Evolutionary conservation across 1,139 yeast species (phyloP), one percentile per base, ranked within the genome.

Genomic region (Yamadazyma jaroonii): DNA sequence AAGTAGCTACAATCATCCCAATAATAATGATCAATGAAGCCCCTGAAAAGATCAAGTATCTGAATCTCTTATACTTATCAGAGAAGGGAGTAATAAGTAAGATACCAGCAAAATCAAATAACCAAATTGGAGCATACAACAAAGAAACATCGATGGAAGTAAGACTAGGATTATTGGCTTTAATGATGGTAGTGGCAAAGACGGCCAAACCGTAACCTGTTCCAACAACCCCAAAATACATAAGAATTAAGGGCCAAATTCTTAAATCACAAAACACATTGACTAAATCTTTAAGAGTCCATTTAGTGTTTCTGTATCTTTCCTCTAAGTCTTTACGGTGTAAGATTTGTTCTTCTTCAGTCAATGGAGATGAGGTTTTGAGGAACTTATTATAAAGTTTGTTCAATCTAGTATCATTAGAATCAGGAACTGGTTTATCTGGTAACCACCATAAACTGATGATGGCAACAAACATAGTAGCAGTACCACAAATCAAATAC

Each of bases 151-250:
- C 67, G 47, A 87, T 84, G 2, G 89, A 80, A 2, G 81, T 62
- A 49, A 86, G 70, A 9, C 54, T 49, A 2, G 92, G 83, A 56
- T 84, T 79, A 48, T 81, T 79, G 8, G 75, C 75, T 36, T 73
- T 62, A 49, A 87, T 82, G 47, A 87, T 81, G n/a, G 94, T 81
- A 4, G 95, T 81, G 2, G 92, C 96, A 61, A 84, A 87, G 13
- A 84, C 92, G 14, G 90, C 89, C 40, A 87, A 67, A 12, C 95
- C 96, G 54, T 75, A 81, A 1, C 96, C 96, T 12, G 88, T 80
- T 32, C 96, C 96, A 13, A 87, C 96, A 11, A 84, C 95, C 7
- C 96, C 96, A 60, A 87, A 88, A 61, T 87, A 87, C 96, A 87
- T 87, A 63, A 87, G 69, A 35, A 85, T 68, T 43, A 87, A 61